Base-by-base conservation (phyloP, 371 early-diverging fungal species). In the Lichtheimia corymbifera region DNA sequence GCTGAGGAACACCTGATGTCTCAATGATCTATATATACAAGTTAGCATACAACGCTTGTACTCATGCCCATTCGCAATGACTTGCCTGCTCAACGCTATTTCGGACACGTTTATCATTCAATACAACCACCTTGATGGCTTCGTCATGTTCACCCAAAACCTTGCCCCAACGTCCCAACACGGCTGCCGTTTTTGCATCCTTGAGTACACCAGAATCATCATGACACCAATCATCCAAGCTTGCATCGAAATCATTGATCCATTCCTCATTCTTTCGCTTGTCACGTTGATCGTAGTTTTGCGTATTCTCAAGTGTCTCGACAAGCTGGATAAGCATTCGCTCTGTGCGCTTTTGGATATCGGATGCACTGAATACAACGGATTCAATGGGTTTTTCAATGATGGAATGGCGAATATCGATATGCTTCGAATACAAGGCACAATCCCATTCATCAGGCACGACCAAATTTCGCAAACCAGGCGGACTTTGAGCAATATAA, bases 201-300 rank as follows among this genome's bases (percentile, higher is more conserved):
- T 66, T 72, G 12, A 81, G 45, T 1, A 76, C 58, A 20, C 73
- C 68, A 0, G 76, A 72, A 61, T 81, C 82, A 64, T 81, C 82
- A 53, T 81, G 78, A 35, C 76, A 77, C 82, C 82, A 81, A 59
- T 81, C 82, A 57, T 81, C 82, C 53, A 81, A 60, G 50, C 76
- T 76, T 1, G 78, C 74, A 63, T 81, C 82, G 52, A 81, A 76
- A 59, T 81, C 82, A 58, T 65, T 67, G 2, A 81, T 66, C 82
- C 82, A 81, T 59, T 78, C 75, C 14, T 81, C 82, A 45, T 68
- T 59, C 41, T 67, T 71, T 50, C 68, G 72, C 45, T 71, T 73
- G 24, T 79, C 69, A 22, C 64, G 65, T 1, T 59, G 44, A 18
- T 70, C 70, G n/a, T 69, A 64, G 6, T 44, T 20, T 22, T 61